These are phyloP conservation scores for Lachancea sp. DNA, from an alignment of 805 yeast species.

Conservation along the genomic window DNA sequence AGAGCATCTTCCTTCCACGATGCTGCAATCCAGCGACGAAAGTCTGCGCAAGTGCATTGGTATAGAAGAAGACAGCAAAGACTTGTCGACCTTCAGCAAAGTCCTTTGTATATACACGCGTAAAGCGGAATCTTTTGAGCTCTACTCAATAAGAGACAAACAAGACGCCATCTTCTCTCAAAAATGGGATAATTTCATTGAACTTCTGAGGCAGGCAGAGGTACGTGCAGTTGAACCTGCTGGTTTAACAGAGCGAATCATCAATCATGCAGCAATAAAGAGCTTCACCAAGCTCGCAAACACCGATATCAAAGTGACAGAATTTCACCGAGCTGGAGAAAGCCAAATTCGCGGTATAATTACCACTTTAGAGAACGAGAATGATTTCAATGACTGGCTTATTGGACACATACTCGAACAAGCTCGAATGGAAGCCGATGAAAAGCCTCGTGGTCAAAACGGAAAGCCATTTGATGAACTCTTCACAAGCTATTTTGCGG, in stretches of 20 bases:
- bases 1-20: not conserved
- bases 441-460: conserved; percentile 8
- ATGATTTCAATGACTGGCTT: conserved; percentile 35
- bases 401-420: conserved; percentile 33
- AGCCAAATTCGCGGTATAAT: conserved; percentile 36
- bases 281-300: conserved; percentile 17
- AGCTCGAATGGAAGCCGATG: conserved; percentile 27
- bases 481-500: conserved; percentile 41
- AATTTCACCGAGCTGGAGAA: conserved; percentile 28
- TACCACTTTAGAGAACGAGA: conserved; percentile 30
- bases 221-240: not conserved
- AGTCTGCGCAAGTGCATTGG: conserved; percentile 1
- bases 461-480: conserved; percentile 22
- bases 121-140: conserved; percentile 11
- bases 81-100: conserved; percentile 36
- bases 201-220: conserved; percentile 4
- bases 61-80: conserved; percentile 17
- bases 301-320: conserved; percentile 29
- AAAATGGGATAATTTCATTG: conserved; percentile 26
- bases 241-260: conserved; percentile 17
- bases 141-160: conserved; percentile 31
- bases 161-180: conserved; percentile 25
- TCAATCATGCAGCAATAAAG: conserved; percentile 15
- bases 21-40: not conserved
- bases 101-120: conserved; percentile 36